A percentile compares a stretch with the other conserved stretches of the same genome.
These are phyloP conservation scores for Agroathelia rolfsii DNA, from an alignment of 1,284 basidiomycete genomes.

Conservation along the genomic window DNA sequence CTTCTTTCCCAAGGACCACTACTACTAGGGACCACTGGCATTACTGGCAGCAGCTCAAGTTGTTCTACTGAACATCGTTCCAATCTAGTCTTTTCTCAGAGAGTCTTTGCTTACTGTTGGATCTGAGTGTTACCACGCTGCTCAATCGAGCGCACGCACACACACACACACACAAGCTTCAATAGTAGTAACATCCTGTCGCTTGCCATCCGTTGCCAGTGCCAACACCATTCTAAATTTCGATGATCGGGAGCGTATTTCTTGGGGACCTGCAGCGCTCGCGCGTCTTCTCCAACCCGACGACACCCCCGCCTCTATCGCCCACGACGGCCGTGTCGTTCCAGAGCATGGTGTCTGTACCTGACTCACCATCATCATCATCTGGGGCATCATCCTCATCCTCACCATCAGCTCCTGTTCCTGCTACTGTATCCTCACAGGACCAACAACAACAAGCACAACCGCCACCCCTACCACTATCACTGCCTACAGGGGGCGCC, in stretches of 20 bases:
- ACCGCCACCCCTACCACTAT: conserved; percentile 7
- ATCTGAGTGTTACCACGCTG: too few relatives aligned
- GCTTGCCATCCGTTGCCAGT: neutral
- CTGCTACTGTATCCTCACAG: conserved; percentile 20
- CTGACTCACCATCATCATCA: conserved; percentile 22
- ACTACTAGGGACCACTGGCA: too few relatives aligned
- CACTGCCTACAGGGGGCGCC: conserved; percentile 10
- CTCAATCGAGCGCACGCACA: too few relatives aligned
- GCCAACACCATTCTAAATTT: conserved; percentile 2
- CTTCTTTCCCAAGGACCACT: too few relatives aligned
- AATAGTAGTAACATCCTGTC: too few relatives aligned
- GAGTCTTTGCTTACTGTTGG: too few relatives aligned
- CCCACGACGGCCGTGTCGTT: conserved; percentile 24
- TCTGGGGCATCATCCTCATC: conserved; percentile 25
- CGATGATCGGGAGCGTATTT: conserved; percentile 66
- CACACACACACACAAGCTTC: too few relatives aligned
- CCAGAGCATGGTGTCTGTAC: too few relatives aligned
- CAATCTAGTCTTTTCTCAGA: too few relatives aligned
- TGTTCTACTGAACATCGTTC: too few relatives aligned
- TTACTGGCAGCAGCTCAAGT: too few relatives aligned
- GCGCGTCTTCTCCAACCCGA: conserved; percentile 50
- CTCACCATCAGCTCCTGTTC: conserved; percentile 53
- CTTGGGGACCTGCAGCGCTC: conserved; percentile 60
- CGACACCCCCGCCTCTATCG: conserved; percentile 54
- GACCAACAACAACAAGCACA: conserved; percentile 8